phyloP scores from a whole-genome alignment of 2,329 filamentous ascomycete species.

The Stemphylium vesicarium region DNA sequence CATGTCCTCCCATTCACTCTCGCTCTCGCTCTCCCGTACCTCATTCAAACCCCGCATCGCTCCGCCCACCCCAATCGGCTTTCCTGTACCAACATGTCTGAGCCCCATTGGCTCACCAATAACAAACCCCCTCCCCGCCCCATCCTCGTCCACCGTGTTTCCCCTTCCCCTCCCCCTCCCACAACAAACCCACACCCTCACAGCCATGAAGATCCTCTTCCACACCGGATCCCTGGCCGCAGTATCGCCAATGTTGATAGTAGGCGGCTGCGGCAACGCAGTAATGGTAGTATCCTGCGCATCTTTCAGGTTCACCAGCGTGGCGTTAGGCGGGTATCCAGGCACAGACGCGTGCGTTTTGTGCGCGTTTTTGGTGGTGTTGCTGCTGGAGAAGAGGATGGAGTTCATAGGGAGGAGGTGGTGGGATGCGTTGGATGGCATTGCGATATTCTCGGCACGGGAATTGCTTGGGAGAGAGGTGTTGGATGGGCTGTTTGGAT shows the following conservation, averaged over 20 bases:
- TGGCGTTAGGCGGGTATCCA: background rate
- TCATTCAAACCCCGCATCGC: background rate
- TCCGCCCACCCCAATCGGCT: background rate
- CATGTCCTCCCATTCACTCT: constrained; percentile 8
- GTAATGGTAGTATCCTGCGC: constrained; percentile 17
- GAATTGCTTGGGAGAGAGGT: too few relatives aligned
- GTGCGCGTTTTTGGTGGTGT: background rate
- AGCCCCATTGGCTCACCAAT: background rate
- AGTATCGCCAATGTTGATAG: background rate
- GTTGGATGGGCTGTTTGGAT: too few relatives aligned
- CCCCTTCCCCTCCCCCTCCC: background rate
- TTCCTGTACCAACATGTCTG: background rate
- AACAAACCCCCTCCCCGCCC: background rate
- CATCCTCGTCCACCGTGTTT: background rate
- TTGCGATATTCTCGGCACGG: background rate
- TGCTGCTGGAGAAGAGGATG: constrained; percentile 12
- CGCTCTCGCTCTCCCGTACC: background rate
- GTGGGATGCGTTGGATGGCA: constrained; percentile 7
- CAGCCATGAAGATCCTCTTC: background rate
- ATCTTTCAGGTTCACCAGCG: constrained; percentile 13
- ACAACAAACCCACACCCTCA: background rate
- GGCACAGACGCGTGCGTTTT: background rate
- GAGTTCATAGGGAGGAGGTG: constrained; percentile 18
- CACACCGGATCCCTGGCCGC: background rate
- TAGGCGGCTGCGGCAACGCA: constrained; percentile 9